Percentiles rank a stretch among this genome's conserved stretches.
phyloP scores from a whole-genome alignment of 2,329 filamentous ascomycete genomes.

The Fusarium heterosporum region DNA sequence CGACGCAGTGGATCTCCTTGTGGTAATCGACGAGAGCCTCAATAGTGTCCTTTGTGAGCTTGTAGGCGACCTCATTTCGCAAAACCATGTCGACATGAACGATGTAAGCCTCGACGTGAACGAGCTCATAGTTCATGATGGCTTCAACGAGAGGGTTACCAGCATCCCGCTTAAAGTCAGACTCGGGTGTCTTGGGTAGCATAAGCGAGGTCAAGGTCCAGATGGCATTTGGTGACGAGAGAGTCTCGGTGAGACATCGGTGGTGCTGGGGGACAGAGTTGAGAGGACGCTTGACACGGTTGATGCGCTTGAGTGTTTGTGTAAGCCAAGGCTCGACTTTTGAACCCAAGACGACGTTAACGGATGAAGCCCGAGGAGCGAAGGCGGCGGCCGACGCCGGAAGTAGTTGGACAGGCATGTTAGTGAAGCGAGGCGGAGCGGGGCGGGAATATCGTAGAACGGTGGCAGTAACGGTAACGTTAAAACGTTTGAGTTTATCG shows the following conservation, averaged over 20 bases:
- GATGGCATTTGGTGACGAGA: constrained; percentile 90
- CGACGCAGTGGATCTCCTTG: constrained; percentile 92
- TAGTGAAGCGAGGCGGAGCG: constrained; percentile 41
- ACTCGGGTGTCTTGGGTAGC: constrained; percentile 88
- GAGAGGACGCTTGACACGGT: constrained; percentile 93
- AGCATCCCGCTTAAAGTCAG: constrained; percentile 85
- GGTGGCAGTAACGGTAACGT: constrained; percentile 23
- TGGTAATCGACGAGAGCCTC: constrained; percentile 94
- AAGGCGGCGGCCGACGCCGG: constrained; percentile 97
- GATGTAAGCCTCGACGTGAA: constrained; percentile 96
- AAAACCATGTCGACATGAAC: constrained; percentile 99
- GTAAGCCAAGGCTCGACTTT: constrained; percentile 98
- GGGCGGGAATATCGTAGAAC: constrained; percentile 26
- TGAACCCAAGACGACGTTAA: constrained; percentile 92
- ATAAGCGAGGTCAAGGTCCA: constrained; percentile 95
- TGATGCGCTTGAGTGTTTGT: constrained; percentile 95
- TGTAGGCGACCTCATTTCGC: constrained; percentile 97
- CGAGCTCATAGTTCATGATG: constrained; percentile 90
- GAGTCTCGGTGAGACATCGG: constrained; percentile 91
- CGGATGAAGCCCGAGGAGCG: constrained; percentile 87
- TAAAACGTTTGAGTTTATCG: constrained; percentile 19
- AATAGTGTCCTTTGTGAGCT: constrained; percentile 95
- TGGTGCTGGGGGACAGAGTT: constrained; percentile 98
- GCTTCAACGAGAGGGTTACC: constrained; percentile 71
- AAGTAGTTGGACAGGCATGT: constrained; percentile 92